These are phyloP conservation scores for Erysimum cheiranthoides DNA, from an alignment of 345 rosid genomes.

Conservation along the genomic window DNA sequence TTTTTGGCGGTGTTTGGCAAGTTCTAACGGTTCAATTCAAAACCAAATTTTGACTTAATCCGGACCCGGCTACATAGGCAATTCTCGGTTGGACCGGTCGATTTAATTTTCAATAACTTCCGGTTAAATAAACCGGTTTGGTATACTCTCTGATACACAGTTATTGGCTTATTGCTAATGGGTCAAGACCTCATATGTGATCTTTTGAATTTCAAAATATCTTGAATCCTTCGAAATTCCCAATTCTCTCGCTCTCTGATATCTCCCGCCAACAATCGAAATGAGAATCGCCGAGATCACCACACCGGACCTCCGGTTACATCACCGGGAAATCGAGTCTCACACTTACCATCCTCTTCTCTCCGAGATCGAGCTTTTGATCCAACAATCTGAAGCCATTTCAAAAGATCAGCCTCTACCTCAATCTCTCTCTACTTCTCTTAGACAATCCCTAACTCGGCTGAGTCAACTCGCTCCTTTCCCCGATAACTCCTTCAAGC, in stretches of 20 bases:
- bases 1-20: no score
- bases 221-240: constrained; percentile 19
- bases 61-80: no score
- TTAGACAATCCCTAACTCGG: constrained; percentile 59
- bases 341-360: constrained; percentile 49
- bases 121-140: neutral
- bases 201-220: constrained; percentile 37
- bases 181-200: no score
- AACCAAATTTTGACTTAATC: no score
- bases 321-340: constrained; percentile 32
- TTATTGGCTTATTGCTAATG: no score
- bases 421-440: constrained; percentile 57
- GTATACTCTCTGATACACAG: no score
- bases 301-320: constrained; percentile 60
- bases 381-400: constrained; percentile 65
- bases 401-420: constrained; percentile 47
- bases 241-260: constrained; percentile 10
- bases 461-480: constrained; percentile 67
- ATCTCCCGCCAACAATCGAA: constrained; percentile 45
- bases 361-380: constrained; percentile 68
- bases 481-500: constrained; percentile 65
- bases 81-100: no score
- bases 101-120: neutral
- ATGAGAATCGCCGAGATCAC: constrained; percentile 91
- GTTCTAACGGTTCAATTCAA: no score